phyloP scores from a whole-genome alignment of 441 rosid species.

The Raphanus hybrid region DNA sequence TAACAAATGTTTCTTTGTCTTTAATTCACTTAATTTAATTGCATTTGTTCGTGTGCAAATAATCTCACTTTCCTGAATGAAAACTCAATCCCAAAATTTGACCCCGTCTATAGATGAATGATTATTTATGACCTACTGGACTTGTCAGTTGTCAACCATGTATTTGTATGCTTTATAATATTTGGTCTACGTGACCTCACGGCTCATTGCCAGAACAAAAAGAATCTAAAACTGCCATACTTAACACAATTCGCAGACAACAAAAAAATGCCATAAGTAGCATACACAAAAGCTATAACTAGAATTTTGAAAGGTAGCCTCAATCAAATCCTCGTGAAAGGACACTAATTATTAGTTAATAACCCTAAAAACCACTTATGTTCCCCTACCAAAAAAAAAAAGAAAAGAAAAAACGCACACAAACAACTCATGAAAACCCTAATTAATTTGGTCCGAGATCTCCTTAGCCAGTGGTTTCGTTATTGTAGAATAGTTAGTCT shows the following conservation, averaged over 20 bases:
- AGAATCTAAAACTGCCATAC: background rate
- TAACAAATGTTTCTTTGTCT: background rate
- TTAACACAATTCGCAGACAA: background rate
- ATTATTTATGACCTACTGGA: background rate
- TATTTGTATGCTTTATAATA: constrained; percentile 3
- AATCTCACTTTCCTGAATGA: constrained; percentile 16
- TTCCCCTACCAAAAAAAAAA: background rate
- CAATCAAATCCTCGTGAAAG: background rate
- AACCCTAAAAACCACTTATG: background rate
- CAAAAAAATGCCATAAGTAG: background rate
- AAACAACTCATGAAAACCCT: background rate
- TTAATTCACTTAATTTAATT: background rate
- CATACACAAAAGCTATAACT: background rate
- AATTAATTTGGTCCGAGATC: constrained; percentile 5
- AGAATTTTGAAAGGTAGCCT: background rate
- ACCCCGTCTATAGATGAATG: background rate
- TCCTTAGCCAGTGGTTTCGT: background rate
- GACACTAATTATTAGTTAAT: background rate
- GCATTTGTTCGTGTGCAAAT: constrained; percentile 17
- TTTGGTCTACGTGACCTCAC: background rate
- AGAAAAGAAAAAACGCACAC: background rate
- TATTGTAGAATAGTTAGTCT: background rate
- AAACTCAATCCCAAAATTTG: background rate
- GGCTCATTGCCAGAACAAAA: background rate
- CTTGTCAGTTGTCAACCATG: background rate